Percentiles rank a stretch among this genome's conserved stretches.
Evolutionary conservation across 179 eudicot species (phyloP).

Genomic region (Actinidia polygama): DNA sequence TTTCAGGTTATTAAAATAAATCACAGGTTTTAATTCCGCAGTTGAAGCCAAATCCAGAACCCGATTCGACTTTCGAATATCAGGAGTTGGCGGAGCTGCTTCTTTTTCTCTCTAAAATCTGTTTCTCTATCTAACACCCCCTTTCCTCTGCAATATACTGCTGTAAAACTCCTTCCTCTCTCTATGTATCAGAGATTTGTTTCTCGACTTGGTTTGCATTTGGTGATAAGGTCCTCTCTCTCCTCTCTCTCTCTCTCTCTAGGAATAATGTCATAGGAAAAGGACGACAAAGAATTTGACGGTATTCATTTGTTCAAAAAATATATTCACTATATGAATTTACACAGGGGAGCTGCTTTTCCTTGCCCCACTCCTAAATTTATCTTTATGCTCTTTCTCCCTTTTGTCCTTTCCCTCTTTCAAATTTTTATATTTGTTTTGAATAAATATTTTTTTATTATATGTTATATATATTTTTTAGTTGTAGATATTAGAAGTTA

Average conservation of each 20-base stretch:
- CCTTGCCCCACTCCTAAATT: too few relatives aligned
- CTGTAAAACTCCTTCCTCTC: background rate
- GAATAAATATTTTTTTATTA: too few relatives aligned
- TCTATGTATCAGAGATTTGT: background rate
- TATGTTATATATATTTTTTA: too few relatives aligned
- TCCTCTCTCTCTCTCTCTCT: constrained; percentile 24
- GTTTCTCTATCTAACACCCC: background rate
- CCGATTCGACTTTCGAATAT: background rate
- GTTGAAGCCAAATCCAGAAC: background rate
- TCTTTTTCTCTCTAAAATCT: background rate
- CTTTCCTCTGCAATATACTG: background rate
- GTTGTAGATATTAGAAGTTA: too few relatives aligned
- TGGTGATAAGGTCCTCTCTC: constrained; percentile 21
- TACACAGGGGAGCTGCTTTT: too few relatives aligned
- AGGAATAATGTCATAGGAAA: constrained; percentile 9
- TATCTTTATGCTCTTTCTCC: too few relatives aligned
- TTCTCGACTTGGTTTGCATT: background rate
- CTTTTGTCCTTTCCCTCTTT: too few relatives aligned
- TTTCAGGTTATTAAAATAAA: background rate
- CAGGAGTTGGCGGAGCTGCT: background rate
- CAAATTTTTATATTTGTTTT: too few relatives aligned
- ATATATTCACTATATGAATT: too few relatives aligned
- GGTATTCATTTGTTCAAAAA: too few relatives aligned
- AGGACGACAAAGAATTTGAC: background rate
- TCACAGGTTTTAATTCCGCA: background rate